Base-by-base conservation (phyloP, 805 yeast species). In the Spencermartinsiella europaea region DNA sequence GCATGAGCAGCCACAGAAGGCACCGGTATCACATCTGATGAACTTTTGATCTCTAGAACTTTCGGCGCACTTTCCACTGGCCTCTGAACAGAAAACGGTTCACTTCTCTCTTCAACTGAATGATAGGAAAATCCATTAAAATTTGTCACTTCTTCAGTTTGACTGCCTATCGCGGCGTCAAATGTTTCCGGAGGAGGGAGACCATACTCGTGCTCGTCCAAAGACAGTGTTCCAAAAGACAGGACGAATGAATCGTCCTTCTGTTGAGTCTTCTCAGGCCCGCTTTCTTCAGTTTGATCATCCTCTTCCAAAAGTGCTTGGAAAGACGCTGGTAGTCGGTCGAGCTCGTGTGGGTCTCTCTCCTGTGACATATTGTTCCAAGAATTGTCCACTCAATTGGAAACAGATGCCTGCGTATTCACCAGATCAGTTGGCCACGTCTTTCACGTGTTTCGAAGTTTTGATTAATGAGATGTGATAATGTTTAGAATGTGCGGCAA, bases 131-230 rank as follows among this genome's bases (percentile, higher is more conserved):
- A n/a, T n/a, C n/a, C n/a, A n/a, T n/a, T n/a, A n/a, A n/a, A n/a
- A n/a, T n/a, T n/a, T n/a, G n/a, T n/a, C n/a, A n/a, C n/a, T n/a
- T n/a, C n/a, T n/a, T n/a, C n/a, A n/a, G n/a, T n/a, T n/a, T n/a
- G n/a, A n/a, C n/a, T n/a, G n/a, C n/a, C n/a, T n/a, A n/a, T n/a
- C n/a, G n/a, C n/a, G n/a, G n/a, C n/a, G 10, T 42, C 38, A 42
- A 42, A 42, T 7, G 45, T 42, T 20, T 42, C 45, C 12, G 45
- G 45, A 5, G 45, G 45, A 19, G 45, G 45, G n/a, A 42, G 31
- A 21, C 22, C 31, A 16, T 22, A 38, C 5, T 25, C 42, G 12
- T 25, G 31, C 7, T 25, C 31, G 12, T 12, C 12, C 31, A 25
- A 12, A 12, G 10, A 7, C 31, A 25, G 31, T 25, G 10, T 12